Percentiles rank a stretch among this genome's conserved stretches.
phyloP scores from a whole-genome alignment of 1,284 basidiomycete species.

The Leccinum griseonigrum region DNA sequence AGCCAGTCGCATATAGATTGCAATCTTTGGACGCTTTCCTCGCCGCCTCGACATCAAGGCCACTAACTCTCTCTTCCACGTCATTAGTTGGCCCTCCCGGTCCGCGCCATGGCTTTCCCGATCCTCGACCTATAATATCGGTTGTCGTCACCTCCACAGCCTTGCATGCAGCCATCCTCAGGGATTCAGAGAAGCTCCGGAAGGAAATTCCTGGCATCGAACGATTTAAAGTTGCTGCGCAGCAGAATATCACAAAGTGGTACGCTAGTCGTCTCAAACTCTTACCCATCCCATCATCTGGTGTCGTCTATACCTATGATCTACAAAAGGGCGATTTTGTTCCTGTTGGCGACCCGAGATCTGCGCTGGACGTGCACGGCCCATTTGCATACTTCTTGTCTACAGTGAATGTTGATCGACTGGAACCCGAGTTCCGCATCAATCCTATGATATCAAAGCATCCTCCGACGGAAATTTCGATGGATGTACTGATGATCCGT shows the following conservation, averaged over 20 bases:
- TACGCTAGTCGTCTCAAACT: slow-evolving; percentile 63
- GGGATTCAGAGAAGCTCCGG: slow-evolving; percentile 78
- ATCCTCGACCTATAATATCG: slow-evolving; percentile 38
- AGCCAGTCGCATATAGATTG: slow-evolving; percentile 44
- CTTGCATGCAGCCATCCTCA: slow-evolving; percentile 86
- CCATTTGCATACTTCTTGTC: slow-evolving; percentile 88
- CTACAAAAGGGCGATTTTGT: slow-evolving; percentile 48
- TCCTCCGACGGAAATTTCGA: slow-evolving; percentile 42
- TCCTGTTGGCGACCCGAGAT: slow-evolving; percentile 38
- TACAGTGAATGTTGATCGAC: slow-evolving; percentile 76
- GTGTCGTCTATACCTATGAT: slow-evolving; percentile 63
- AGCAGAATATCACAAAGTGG: slow-evolving; percentile 73
- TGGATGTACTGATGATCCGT: slow-evolving; percentile 84
- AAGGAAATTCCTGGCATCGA: slow-evolving; percentile 71
- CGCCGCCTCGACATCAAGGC: slow-evolving; percentile 34
- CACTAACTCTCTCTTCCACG: slow-evolving; percentile 60
- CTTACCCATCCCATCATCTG: slow-evolving; percentile 38
- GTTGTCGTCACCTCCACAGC: slow-evolving; percentile 73
- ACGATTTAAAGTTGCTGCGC: slow-evolving; percentile 84
- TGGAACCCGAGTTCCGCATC: slow-evolving; percentile 75
- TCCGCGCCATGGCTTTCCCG: slow-evolving; percentile 15
- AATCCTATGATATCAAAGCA: slow-evolving; percentile 34
- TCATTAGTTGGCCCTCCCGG: slow-evolving; percentile 39
- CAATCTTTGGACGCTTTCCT: slow-evolving; percentile 54
- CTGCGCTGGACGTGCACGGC: slow-evolving; percentile 55